Evolutionary conservation across 768 basidiomycete genomes (phyloP), one percentile per base, ranked within the genome.

Genomic region (Kwoniella mangroviensis): DNA sequence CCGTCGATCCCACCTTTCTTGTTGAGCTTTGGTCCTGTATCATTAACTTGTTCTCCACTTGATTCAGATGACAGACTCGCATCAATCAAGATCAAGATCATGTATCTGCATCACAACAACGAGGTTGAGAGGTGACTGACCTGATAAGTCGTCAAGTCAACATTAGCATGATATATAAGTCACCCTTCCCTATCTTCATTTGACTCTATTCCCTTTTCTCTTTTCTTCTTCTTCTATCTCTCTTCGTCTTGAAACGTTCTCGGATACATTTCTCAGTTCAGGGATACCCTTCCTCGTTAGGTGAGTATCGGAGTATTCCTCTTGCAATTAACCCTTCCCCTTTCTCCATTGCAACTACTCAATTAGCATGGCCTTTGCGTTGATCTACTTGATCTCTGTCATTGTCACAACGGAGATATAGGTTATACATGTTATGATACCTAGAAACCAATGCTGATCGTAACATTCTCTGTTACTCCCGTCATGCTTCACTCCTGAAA

Each of bases 261-360:
- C 26, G 15, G 26, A 21, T 26, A 26, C 28, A 57, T 34, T 57
- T 17, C 56, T 57, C 24, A 21, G 9, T 10, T 34, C 26, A 57
- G 56, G 15, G 56, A 26, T 55, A 24, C 24, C 54, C 12, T 24
- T 12, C 22, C n/a, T 22, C 24, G 3, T 5, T 22, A 19, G 56
- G 56, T 57, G 56, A 57, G 56, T 19, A 28, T 57, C 56, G 56
- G 56, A 57, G 56, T 34, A 57, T 57, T 57, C 56, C 56, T 57
- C 56, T 57, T 26, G 40, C 56, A 57, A 34, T 34, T 34, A 34
- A 1, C 34, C 34, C 6, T 7, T 34, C 34, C 6, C 17, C 26
- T 13, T 1, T 1, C 9, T 26, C 13, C 26, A 19, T 2, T 57
- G 5, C 51, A 15, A 15, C 24, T 2, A 12, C 56, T 24, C 56